Conservation (phyloP, 2,329 filamentous ascomycete genomes). For the Aspergillus ustus region DNA sequence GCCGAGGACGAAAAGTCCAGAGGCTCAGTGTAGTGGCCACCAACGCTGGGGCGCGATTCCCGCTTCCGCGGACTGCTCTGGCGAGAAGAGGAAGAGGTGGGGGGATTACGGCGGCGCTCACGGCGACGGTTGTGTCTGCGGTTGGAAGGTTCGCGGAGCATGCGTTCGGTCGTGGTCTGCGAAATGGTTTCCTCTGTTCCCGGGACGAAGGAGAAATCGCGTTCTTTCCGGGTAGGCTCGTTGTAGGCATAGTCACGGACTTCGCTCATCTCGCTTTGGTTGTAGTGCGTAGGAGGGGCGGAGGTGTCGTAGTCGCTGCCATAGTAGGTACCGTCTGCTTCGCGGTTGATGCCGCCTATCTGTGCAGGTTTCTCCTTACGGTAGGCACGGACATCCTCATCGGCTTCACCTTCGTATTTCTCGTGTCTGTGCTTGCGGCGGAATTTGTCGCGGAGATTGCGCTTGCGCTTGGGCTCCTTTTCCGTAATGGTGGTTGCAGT, state of each 20-base stretch:
- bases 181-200: constrained; percentile 52
- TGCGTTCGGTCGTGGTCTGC: constrained; percentile 41
- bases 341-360: constrained; percentile 86
- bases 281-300: constrained; percentile 60
- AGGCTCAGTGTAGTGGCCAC: constrained; percentile 49
- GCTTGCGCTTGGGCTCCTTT: constrained; percentile 35
- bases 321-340: constrained; percentile 81
- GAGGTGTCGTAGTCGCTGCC: constrained; percentile 72
- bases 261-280: constrained; percentile 55
- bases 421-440: constrained; percentile 48
- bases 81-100: constrained; percentile 35
- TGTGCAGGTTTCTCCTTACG: constrained; percentile 83
- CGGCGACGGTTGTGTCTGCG: constrained; percentile 39
- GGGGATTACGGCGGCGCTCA: constrained; percentile 32
- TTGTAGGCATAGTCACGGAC: constrained; percentile 45
- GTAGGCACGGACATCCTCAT: constrained; percentile 77
- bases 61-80: constrained; percentile 44
- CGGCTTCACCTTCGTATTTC: constrained; percentile 65
- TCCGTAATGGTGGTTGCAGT: constrained; percentile 49
- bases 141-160: constrained; percentile 33
- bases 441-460: constrained; percentile 46
- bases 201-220: constrained; percentile 55
- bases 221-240: constrained; percentile 32
- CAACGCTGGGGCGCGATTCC: constrained; percentile 32
- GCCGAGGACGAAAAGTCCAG: constrained; percentile 49